Evolutionary conservation across 2,329 filamentous ascomycete species (phyloP).

Genomic region (Fonsecaea pugnacius): DNA sequence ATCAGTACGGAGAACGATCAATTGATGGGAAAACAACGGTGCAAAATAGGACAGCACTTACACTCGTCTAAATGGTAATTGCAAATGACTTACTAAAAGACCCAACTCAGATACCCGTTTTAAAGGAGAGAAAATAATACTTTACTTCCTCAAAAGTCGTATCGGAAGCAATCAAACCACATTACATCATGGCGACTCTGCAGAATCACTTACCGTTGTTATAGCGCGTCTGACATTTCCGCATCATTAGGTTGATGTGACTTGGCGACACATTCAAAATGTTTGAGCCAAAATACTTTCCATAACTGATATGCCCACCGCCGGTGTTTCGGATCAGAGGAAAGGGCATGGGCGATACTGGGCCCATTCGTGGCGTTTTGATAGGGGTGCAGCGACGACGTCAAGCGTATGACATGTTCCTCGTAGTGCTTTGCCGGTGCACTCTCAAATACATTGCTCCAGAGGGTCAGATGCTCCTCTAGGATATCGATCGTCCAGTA

Average conservation of each 20-base stretch:
- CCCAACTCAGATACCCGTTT: neutral
- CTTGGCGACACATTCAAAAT: constrained; percentile 1
- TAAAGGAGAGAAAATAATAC: neutral
- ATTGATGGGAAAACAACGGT: neutral
- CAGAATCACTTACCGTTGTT: neutral
- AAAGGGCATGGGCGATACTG: constrained; percentile 2
- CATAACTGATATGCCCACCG: constrained; percentile 11
- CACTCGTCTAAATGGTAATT: neutral
- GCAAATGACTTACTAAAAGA: neutral
- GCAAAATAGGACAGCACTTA: neutral
- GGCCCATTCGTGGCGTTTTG: constrained; percentile 1
- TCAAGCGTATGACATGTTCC: constrained; percentile 6
- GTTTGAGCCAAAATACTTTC: constrained; percentile 6
- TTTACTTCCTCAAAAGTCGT: neutral
- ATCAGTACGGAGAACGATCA: neutral
- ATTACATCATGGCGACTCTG: neutral
- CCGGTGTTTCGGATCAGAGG: constrained; percentile 6
- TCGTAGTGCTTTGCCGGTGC: neutral
- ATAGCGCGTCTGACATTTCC: neutral
- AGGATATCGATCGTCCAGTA: constrained; percentile 24
- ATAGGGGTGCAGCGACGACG: neutral
- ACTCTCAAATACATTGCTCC: constrained; percentile 25
- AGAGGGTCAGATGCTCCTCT: constrained; percentile 20
- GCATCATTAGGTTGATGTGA: neutral
- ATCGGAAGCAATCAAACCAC: neutral